These are phyloP conservation scores for Claviceps maximensis DNA, from an alignment of 2,329 filamentous ascomycete species.

Conservation along the genomic window DNA sequence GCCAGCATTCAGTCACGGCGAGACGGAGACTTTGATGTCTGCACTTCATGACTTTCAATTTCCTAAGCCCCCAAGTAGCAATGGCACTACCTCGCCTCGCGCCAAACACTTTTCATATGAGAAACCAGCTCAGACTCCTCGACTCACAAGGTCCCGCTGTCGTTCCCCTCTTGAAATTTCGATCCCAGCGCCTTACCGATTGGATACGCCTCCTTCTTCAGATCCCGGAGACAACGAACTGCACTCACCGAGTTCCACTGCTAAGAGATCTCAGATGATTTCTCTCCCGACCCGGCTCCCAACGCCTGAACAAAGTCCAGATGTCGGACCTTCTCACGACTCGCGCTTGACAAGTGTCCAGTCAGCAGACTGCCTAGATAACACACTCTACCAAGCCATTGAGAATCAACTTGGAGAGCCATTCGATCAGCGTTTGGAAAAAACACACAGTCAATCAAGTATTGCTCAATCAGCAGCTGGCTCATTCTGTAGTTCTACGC, in stretches of 20 bases:
- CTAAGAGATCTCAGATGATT: conserved; percentile 9
- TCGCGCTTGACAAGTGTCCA: conserved; percentile 15
- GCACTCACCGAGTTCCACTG: conserved; percentile 1
- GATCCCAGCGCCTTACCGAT: conserved; percentile 10
- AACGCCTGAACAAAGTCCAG: conserved; percentile 20
- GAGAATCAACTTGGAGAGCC: conserved; percentile 14
- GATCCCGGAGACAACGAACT: conserved; percentile 14
- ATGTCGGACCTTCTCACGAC: conserved; percentile 15
- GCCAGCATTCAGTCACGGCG: conserved; percentile 14
- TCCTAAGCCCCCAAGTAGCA: conserved; percentile 20
- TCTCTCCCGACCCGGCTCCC: conserved; percentile 11
- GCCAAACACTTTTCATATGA: conserved; percentile 11
- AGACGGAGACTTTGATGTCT: conserved; percentile 13
- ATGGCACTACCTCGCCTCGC: conserved; percentile 13
- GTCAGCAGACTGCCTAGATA: conserved; percentile 17
- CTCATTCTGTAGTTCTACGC: conserved; percentile 21
- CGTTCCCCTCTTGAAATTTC: conserved; percentile 13
- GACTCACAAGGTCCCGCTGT: conserved; percentile 14
- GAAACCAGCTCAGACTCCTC: conserved; percentile 12
- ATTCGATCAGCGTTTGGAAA: conserved; percentile 14
- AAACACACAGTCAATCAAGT: conserved; percentile 18
- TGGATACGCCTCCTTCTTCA: conserved; percentile 21
- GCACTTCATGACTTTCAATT: conserved; percentile 25
- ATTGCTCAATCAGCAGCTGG: conserved; percentile 16
- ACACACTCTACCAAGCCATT: conserved; percentile 14